These are phyloP conservation scores for Colletotrichum caudatum DNA, from an alignment of 2,329 filamentous ascomycete species.

Conservation along the genomic window DNA sequence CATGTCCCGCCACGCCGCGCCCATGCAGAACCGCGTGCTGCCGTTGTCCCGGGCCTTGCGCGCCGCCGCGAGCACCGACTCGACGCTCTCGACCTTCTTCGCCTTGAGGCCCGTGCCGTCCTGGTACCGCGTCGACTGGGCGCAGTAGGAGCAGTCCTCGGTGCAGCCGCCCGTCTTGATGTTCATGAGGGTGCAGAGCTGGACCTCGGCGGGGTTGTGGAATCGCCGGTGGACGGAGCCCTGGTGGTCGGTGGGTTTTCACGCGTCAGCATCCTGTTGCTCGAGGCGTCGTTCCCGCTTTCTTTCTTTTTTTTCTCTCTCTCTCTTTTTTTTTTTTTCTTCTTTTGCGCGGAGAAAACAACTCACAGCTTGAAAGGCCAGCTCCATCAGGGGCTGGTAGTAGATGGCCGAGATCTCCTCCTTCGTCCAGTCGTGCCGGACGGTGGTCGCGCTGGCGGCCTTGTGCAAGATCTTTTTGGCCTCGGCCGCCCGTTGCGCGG, in stretches of 20 bases:
- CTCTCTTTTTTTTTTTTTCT: too few species aligned
- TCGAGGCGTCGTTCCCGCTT: background rate
- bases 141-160: constrained; percentile 94
- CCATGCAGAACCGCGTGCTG: constrained; percentile 94
- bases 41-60: constrained; percentile 83
- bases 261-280: background rate
- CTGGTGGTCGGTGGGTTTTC: constrained; percentile 62
- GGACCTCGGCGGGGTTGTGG: constrained; percentile 85
- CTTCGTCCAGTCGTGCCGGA: constrained; percentile 82
- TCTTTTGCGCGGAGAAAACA: constrained; percentile 44
- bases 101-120: constrained; percentile 83
- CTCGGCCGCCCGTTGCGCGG: constrained; percentile 24
- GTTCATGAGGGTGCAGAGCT: constrained; percentile 96
- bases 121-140: constrained; percentile 84
- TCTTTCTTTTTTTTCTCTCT: too few species aligned
- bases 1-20: constrained; percentile 95
- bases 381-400: constrained; percentile 82
- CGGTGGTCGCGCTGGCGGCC: constrained; percentile 70
- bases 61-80: constrained; percentile 83
- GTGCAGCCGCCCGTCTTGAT: constrained; percentile 95
- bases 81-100: constrained; percentile 82
- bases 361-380: constrained; percentile 79
- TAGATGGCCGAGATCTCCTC: constrained; percentile 87
- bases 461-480: constrained; percentile 53
- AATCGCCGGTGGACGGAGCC: constrained; percentile 84